A percentile compares a stretch with the other conserved stretches of the same genome.
Conservation (phyloP, 202 grass and related monocot genomes). For the Saccharum hybrid region DNA sequence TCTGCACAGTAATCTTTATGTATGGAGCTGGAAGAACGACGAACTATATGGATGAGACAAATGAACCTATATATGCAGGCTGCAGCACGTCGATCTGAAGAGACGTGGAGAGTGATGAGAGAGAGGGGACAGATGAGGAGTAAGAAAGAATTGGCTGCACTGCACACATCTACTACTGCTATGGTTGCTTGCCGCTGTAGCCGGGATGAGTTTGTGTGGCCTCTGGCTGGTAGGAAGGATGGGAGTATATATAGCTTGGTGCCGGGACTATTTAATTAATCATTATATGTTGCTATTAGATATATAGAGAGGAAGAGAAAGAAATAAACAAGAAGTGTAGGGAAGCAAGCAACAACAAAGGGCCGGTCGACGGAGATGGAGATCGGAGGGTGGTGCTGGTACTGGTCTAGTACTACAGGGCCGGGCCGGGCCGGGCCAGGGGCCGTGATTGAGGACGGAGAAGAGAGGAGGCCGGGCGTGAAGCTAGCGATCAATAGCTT, state of each 20-base stretch:
- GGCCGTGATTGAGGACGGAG: neutral
- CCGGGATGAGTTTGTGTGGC: conserved; percentile 20
- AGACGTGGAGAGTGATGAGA: neutral
- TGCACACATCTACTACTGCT: neutral
- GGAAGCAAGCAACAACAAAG: conserved; percentile 56
- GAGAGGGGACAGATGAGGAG: neutral
- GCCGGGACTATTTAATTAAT: conserved; percentile 29
- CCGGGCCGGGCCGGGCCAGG: neutral
- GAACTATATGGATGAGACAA: neutral
- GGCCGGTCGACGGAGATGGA: neutral
- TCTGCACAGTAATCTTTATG: neutral
- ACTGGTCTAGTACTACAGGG: conserved; percentile 2
- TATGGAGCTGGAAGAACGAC: neutral
- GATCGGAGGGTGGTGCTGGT: neutral
- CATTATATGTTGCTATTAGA: neutral
- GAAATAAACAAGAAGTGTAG: conserved; percentile 44
- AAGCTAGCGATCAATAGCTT: neutral
- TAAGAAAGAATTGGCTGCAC: neutral
- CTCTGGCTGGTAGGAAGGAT: conserved; percentile 32
- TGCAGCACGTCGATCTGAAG: neutral
- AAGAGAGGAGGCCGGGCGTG: neutral
- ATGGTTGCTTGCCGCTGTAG: neutral
- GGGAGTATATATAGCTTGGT: conserved; percentile 54
- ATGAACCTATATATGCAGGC: neutral
- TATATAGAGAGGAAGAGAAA: neutral